phyloP scores from a whole-genome alignment of 2,329 filamentous ascomycete genomes.

The Scolecobasidium constrictum region DNA sequence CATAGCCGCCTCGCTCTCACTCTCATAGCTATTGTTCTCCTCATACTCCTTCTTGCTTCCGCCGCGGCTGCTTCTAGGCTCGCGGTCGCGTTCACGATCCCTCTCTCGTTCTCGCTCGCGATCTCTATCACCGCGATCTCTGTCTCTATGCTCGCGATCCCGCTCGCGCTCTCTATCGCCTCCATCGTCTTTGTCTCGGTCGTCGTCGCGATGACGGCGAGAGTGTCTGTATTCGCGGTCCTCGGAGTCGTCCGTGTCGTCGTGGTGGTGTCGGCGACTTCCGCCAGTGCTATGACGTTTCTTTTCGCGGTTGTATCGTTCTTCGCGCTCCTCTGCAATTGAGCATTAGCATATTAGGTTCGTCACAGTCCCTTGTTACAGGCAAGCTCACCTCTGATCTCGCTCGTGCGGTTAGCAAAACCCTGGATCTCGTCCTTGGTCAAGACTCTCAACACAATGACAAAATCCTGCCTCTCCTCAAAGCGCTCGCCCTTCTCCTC shows the following conservation, averaged over 20 bases:
- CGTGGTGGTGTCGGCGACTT: not conserved
- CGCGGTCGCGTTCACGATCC: conserved; percentile 4
- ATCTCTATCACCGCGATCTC: conserved; percentile 5
- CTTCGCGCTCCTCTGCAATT: conserved; percentile 5
- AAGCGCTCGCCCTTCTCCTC: conserved; percentile 81
- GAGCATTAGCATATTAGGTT: not conserved
- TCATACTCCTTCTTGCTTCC: conserved; percentile 1
- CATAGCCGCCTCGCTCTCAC: conserved; percentile 2
- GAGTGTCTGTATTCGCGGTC: conserved; percentile 1
- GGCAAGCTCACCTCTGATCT: conserved; percentile 36
- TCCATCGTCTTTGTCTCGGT: conserved; percentile 4
- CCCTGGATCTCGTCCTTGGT: conserved; percentile 82
- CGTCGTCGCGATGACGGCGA: not conserved
- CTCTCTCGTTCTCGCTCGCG: conserved; percentile 1
- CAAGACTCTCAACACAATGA: conserved; percentile 82
- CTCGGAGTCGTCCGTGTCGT: not conserved
- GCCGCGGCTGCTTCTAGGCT: conserved; percentile 1
- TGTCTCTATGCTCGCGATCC: conserved; percentile 3
- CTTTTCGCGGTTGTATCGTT: conserved; percentile 2
- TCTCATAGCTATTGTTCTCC: no score
- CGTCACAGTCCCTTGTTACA: not conserved
- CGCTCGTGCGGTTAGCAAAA: conserved; percentile 70
- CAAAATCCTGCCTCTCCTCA: conserved; percentile 84
- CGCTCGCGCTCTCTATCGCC: conserved; percentile 2
- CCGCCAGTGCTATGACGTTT: not conserved